Percentiles rank a stretch among this genome's conserved stretches.
Evolutionary conservation across 306 rosid genomes (phyloP).

Genomic region (Pueraria montana): DNA sequence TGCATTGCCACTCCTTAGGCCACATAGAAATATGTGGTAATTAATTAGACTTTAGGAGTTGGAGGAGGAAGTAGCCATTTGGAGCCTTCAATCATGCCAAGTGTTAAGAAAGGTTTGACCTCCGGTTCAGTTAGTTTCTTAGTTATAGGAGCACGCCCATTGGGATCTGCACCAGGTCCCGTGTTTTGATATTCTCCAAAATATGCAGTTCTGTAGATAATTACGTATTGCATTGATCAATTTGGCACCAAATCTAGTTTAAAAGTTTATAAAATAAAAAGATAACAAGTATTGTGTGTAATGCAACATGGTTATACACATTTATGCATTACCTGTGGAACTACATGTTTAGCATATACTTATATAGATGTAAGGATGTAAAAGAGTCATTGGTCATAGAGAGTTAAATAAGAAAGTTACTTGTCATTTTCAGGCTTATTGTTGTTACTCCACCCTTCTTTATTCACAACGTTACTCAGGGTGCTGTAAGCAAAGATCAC

Average conservation of each 20-base stretch:
- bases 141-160: no score
- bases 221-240: no score
- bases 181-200: no score
- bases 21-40: neutral
- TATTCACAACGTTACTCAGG: conserved; percentile 42
- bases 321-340: neutral
- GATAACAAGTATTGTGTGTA: neutral
- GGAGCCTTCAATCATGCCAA: conserved; percentile 55
- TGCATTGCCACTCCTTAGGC: no score
- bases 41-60: conserved; percentile 36
- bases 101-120: conserved; percentile 54
- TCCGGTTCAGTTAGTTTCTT: conserved; percentile 34
- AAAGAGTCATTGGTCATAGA: neutral
- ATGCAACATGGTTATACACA: neutral
- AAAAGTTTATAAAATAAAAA: neutral
- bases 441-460: conserved; percentile 61
- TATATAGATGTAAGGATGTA: neutral
- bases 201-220: no score
- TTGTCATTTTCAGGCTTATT: neutral
- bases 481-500: conserved; percentile 54
- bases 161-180: no score
- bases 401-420: conserved; percentile 33
- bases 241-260: neutral
- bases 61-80: conserved; percentile 77
- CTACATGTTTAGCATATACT: no score